Conservation (phyloP, 495 filamentous ascomycete genomes). For the Glarea lozoyensis region DNA sequence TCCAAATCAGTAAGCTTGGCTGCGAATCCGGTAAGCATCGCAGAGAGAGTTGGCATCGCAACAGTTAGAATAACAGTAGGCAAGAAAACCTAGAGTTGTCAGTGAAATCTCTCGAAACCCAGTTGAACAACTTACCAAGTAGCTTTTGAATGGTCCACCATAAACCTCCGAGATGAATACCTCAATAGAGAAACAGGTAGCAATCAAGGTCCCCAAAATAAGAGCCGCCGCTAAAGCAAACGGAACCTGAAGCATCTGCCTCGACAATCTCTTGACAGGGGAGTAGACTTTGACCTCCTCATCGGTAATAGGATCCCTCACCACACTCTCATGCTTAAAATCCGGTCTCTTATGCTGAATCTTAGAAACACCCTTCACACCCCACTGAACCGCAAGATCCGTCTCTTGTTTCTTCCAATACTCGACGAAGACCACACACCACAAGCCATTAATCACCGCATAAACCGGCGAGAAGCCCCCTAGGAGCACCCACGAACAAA, state of each 20-base stretch:
- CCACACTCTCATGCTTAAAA: slow-evolving; percentile 69
- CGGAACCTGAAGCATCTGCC: slow-evolving; percentile 80
- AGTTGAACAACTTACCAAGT: slow-evolving; percentile 49
- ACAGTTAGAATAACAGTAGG: slow-evolving; percentile 81
- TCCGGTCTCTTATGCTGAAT: slow-evolving; percentile 69
- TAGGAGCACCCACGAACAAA: slow-evolving; percentile 71
- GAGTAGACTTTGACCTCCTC: slow-evolving; percentile 74
- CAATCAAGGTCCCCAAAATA: slow-evolving; percentile 72
- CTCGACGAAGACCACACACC: slow-evolving; percentile 88
- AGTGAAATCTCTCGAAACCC: slow-evolving; percentile 20
- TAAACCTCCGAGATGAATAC: slow-evolving; percentile 95
- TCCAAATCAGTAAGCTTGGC: slow-evolving; percentile 75
- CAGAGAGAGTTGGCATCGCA: slow-evolving; percentile 67
- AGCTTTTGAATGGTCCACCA: slow-evolving; percentile 75
- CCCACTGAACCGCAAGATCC: slow-evolving; percentile 87
- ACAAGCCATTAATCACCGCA: slow-evolving; percentile 70
- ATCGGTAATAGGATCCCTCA: slow-evolving; percentile 74
- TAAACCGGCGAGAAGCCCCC: slow-evolving; percentile 81
- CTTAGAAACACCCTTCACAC: slow-evolving; percentile 75
- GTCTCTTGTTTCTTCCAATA: slow-evolving; percentile 95
- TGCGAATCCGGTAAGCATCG: slow-evolving; percentile 68
- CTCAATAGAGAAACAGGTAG: slow-evolving; percentile 85
- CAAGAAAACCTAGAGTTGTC: slow-evolving; percentile 60
- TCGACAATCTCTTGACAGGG: slow-evolving; percentile 61
- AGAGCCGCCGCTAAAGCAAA: slow-evolving; percentile 68